Conservation (phyloP, 257 asterid species). For the Salvia splendens region DNA sequence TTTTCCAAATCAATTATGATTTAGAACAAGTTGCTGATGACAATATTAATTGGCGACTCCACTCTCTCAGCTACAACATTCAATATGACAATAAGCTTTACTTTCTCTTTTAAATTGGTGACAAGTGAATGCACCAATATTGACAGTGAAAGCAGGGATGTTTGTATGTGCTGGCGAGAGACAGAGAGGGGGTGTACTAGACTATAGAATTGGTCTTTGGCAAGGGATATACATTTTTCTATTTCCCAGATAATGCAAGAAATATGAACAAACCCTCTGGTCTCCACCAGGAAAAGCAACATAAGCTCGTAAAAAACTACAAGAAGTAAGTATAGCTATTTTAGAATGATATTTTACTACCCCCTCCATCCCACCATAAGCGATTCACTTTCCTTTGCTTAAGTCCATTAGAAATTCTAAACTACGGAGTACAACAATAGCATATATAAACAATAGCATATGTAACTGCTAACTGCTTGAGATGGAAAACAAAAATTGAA, state of each 20-base stretch:
- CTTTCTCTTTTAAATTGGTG: not conserved
- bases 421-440: not conserved
- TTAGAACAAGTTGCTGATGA: conserved; percentile 4
- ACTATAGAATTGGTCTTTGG: not conserved
- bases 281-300: conserved; percentile 14
- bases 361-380: no score
- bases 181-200: not conserved
- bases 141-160: not conserved
- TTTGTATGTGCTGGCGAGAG: not conserved
- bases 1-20: not conserved
- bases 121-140: not conserved
- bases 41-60: not conserved
- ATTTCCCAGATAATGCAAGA: not conserved
- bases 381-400: not conserved
- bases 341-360: not conserved
- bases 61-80: conserved; percentile 4
- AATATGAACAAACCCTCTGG: not conserved
- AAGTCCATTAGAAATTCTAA: conserved; percentile 8
- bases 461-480: not conserved
- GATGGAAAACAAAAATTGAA: not conserved
- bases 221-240: not conserved
- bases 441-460: not conserved
- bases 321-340: not conserved
- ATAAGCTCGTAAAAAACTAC: not conserved
- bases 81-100: not conserved